Evolutionary conservation across 495 filamentous ascomycete species (phyloP).

Genomic region (Tetracladium setigerum): DNA sequence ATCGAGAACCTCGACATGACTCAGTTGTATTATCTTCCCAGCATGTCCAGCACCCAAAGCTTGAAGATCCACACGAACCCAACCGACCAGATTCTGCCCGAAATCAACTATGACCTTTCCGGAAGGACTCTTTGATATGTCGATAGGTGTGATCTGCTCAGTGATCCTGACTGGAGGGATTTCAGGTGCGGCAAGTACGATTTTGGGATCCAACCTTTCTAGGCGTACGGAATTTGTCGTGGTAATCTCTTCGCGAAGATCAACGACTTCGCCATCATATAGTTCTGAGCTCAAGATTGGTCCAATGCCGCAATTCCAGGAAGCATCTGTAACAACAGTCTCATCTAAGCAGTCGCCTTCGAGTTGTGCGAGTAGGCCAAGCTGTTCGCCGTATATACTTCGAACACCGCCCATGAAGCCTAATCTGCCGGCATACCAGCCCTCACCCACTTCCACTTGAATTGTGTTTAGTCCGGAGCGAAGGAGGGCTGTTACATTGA

Average conservation of each 20-base stretch:
- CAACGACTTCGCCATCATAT: constrained; percentile 40
- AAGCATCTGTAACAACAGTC: constrained; percentile 31
- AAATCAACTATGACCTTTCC: constrained; percentile 45
- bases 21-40: constrained; percentile 31
- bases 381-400: constrained; percentile 36
- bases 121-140: constrained; percentile 34
- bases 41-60: constrained; percentile 18
- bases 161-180: constrained; percentile 12
- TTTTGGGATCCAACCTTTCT: constrained; percentile 2
- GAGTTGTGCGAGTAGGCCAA: constrained; percentile 38
- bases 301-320: constrained; percentile 34
- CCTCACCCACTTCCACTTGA: constrained; percentile 44
- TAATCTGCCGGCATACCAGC: constrained; percentile 46
- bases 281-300: constrained; percentile 39
- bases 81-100: constrained; percentile 49
- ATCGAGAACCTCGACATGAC: constrained; percentile 46
- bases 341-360: constrained; percentile 25
- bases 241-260: constrained; percentile 17
- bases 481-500: constrained; percentile 36
- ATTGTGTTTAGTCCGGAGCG: constrained; percentile 32
- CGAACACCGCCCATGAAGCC: constrained; percentile 3
- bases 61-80: constrained; percentile 29
- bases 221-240: constrained; percentile 9
- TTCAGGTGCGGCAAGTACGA: constrained; percentile 5
- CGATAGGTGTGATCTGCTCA: constrained; percentile 23